phyloP scores from a whole-genome alignment of 2,329 filamentous ascomycete species.

The Aspergillus sp. region DNA sequence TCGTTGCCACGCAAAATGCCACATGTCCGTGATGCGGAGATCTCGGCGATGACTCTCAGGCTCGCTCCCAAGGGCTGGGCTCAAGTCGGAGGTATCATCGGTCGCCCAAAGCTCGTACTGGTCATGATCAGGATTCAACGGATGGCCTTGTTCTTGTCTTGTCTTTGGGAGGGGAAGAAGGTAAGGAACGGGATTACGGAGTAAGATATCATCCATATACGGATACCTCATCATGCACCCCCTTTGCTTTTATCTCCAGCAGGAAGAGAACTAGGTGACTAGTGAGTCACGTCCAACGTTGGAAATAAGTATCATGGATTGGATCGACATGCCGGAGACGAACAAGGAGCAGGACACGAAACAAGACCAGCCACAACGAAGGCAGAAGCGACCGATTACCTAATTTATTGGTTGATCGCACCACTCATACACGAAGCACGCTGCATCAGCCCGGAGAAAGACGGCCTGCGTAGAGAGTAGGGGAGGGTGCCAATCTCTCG shows the following conservation, averaged over 20 bases:
- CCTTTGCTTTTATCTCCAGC: neutral
- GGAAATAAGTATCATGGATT: neutral
- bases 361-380: neutral
- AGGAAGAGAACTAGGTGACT: neutral
- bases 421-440: neutral
- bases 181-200: no score
- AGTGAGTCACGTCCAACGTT: neutral
- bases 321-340: neutral
- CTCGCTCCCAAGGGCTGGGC: neutral
- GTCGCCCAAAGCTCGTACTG: neutral
- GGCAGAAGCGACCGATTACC: neutral
- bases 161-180: no score
- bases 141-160: no score
- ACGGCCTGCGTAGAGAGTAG: neutral
- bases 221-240: no score
- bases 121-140: no score
- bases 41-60: neutral
- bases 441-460: neutral
- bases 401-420: slow-evolving; percentile 3
- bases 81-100: neutral
- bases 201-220: no score
- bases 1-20: neutral
- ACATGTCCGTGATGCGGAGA: neutral
- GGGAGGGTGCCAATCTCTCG: slow-evolving; percentile 16
- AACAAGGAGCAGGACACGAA: neutral